Evolutionary conservation across 2,329 filamentous ascomycete genomes (phyloP), one percentile per base, ranked within the genome.

Genomic region (Beauveria bassiana): DNA sequence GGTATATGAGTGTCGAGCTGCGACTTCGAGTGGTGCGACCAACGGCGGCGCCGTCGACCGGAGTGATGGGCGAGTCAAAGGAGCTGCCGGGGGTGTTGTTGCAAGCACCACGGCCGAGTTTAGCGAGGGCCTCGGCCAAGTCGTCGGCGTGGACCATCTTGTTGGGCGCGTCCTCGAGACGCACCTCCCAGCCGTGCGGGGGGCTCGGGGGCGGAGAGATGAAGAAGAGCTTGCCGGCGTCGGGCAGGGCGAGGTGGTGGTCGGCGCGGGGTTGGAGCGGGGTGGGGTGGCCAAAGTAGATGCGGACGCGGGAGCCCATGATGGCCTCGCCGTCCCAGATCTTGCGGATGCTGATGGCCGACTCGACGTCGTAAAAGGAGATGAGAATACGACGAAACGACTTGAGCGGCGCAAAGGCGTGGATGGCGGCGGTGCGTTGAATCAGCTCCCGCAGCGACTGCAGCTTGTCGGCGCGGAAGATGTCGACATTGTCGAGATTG

Each of bases 361-460:
- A 83, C 59, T 86, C 82, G 68, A 83, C 79, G 64, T 86, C 84
- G 74, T 82, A 87, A 79, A 95, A 93, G 67, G 89, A 91, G 64
- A 90, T 85, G 67, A 93, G 81, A 69, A 95, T 91, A 72, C 90
- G 87, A 65, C 87, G 85, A 80, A 95, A 91, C 7, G 88, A 92
- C 73, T 90, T 91, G 65, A 95, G 83, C 0, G 90, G 90, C 12
- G 88, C 85, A 81, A 90, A 95, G 63, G 87, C 86, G 75, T 91
- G 87, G 65, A 93, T 85, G 56, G 85, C 81, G 3, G 88, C 88
- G n/a, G 86, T 85, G 55, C 82, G 74, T 69, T 83, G 78, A 72
- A 95, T 86, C 63, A 91, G 84, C 60, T 86, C 81, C 71, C 86
- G 87, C 69, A 93, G 89, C 64, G 83, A 85, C 68, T 88, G 83